phyloP scores from a whole-genome alignment of 176 grass and related monocot species.

The Oryza meridionalis region DNA sequence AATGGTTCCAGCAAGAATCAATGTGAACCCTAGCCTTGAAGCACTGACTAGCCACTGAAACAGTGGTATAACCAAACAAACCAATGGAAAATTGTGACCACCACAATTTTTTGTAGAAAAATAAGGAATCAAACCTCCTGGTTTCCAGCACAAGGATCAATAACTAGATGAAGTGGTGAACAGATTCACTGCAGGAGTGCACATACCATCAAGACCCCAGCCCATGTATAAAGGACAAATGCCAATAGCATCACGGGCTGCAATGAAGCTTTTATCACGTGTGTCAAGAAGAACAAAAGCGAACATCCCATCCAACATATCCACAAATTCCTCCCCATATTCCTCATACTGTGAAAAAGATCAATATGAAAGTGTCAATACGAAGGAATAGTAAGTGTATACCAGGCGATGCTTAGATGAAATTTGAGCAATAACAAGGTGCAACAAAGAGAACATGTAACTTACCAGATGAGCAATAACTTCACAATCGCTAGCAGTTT shows the following conservation, averaged over 20 bases:
- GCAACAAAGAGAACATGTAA: conserved; percentile 23
- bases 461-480: conserved; percentile 98
- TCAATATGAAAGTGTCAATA: conserved; percentile 19
- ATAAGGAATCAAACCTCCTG: not conserved
- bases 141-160: not conserved
- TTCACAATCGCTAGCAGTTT: conserved; percentile 95
- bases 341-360: conserved; percentile 84
- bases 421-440: not conserved
- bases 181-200: not conserved
- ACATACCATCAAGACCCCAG: conserved; percentile 96
- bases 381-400: conserved; percentile 1
- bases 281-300: conserved; percentile 97
- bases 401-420: not conserved
- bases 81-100: not conserved
- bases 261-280: conserved; percentile 92
- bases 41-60: conserved; percentile 4
- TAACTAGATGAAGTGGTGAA: conserved; percentile 10
- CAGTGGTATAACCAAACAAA: conserved; percentile 26
- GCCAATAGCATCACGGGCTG: conserved; percentile 95
- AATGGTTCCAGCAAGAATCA: not conserved
- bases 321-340: conserved; percentile 89
- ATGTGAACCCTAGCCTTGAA: not conserved
- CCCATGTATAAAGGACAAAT: conserved; percentile 97
- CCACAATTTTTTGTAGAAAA: too few relatives aligned
- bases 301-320: conserved; percentile 99